phyloP scores from a whole-genome alignment of 1,284 basidiomycete genomes.

The Cutaneotrichosporon cavernicola region DNA sequence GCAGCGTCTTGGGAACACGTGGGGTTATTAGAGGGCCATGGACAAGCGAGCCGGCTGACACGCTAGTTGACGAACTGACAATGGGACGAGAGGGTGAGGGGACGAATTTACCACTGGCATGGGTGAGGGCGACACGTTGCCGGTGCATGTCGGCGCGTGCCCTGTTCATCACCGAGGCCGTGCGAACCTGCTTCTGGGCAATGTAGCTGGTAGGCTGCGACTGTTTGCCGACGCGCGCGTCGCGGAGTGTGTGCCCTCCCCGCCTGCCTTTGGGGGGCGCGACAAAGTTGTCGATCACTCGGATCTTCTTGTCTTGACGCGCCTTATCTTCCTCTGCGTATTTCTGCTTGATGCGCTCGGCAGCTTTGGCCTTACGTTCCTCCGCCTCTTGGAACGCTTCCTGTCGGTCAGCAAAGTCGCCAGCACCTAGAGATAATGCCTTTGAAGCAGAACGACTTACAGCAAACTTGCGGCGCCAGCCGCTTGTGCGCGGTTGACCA shows the following conservation, averaged over 20 bases:
- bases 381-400: slow-evolving; percentile 41
- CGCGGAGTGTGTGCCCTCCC: slow-evolving; percentile 1
- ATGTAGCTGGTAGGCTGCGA: slow-evolving; percentile 1
- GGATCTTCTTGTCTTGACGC: slow-evolving; percentile 38
- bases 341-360: slow-evolving; percentile 33
- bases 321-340: slow-evolving; percentile 44
- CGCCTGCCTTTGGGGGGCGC: slow-evolving; percentile 14
- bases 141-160: slow-evolving; percentile 42
- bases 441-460: slow-evolving; percentile 27
- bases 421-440: neutral
- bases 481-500: slow-evolving; percentile 36
- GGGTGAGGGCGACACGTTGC: slow-evolving; percentile 42
- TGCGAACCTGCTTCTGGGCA: slow-evolving; percentile 11
- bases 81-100: slow-evolving; percentile 28
- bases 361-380: slow-evolving; percentile 36
- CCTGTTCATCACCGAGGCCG: slow-evolving; percentile 31
- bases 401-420: slow-evolving; percentile 25
- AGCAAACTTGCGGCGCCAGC: slow-evolving; percentile 47
- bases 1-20: slow-evolving; percentile 19
- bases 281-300: slow-evolving; percentile 35
- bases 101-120: slow-evolving; percentile 40
- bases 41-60: neutral
- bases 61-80: neutral
- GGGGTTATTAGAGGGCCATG: slow-evolving; percentile 7
- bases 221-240: slow-evolving; percentile 9